Conservation (phyloP, 1,284 basidiomycete species). For the Leucoagaricus sp. region DNA sequence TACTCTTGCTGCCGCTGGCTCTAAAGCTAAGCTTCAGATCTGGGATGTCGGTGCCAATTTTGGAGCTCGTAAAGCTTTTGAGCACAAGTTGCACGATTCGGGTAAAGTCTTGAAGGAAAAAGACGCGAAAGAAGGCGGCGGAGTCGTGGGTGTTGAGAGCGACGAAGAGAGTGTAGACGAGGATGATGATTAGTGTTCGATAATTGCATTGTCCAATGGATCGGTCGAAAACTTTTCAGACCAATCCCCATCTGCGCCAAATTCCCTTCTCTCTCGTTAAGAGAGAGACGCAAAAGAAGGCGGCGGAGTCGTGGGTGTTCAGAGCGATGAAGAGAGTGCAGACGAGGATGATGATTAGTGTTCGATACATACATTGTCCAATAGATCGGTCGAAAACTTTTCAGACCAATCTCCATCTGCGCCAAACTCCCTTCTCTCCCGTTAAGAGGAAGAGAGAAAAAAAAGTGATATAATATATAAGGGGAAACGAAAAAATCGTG, state of each 20-base stretch:
- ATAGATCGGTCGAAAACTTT: too few species aligned
- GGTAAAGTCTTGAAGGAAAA: conserved; percentile 70
- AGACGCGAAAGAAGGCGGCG: conserved; percentile 52
- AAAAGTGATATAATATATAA: too few species aligned
- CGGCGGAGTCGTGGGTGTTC: conserved; percentile 72
- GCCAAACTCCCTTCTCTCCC: too few species aligned
- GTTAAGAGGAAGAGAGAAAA: too few species aligned
- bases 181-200: conserved; percentile 39
- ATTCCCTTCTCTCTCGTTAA: too few species aligned
- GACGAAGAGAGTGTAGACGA: conserved; percentile 65
- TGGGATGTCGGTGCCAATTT: conserved; percentile 89
- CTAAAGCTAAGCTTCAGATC: conserved; percentile 89
- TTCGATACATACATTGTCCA: too few species aligned
- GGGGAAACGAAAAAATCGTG: too few species aligned
- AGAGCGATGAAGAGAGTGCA: conserved; percentile 61
- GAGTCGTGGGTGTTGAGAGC: conserved; percentile 67
- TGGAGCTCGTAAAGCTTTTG: conserved; percentile 80
- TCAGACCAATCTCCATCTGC: too few species aligned
- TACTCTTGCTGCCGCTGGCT: conserved; percentile 92
- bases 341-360: conserved; percentile 43
- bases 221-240: too few species aligned
- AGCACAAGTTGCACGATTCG: conserved; percentile 67
- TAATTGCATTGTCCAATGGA: too few species aligned
- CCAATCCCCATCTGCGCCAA: too few species aligned
- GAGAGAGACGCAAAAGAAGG: conserved; percentile 52